Evolutionary conservation across 371 early-diverging fungal genomes (phyloP), one percentile per base, ranked within the genome.

Genomic region (Apophysomyces trapeziformis): DNA sequence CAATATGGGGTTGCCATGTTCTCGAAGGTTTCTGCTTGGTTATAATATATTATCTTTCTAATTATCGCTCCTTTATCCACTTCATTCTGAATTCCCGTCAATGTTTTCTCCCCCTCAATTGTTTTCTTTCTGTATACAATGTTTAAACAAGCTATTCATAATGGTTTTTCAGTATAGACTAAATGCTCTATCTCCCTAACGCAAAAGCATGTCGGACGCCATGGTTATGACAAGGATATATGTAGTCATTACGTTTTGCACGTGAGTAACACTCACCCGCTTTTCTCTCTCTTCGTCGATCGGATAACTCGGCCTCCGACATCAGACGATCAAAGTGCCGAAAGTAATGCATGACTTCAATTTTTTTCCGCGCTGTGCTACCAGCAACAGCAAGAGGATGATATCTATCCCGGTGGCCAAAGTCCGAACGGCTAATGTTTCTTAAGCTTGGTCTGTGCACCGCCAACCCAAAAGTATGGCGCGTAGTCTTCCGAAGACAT

Each of bases 1-100:
- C 72, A 72, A 26, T 72, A 72, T 56, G 67, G 68, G 9, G 65
- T 65, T 1, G 44, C 60, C 38, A 63, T 72, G 66, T 12, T 72
- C 32, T 45, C 57, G 60, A 72, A 72, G 57, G 56, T 72, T 8
- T 37, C 68, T 39, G 18, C 61, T 11, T 60, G 60, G 45, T 8
- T 45, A 5, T 60, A 60, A 60, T 21, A 1, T 21, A n/a, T 26
- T 21, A 5, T 26, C 7, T 21, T 18, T 26, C 7, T 21, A 26
- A 26, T 26, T 26, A 2, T 26, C 32, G 32, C 32, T 47, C 4
- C 21, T 11, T 50, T 21, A n/a, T 4, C 21, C 54, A 41, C 21
- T 7, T 50, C 16, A 7, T 21, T 50, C 21, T 11, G 2, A 50
- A 21, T 26, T 4, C 5, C 7, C 8, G 21, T 6, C 54, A 21